Conservation (phyloP, 208 protist genomes). For the Leishmania amazonensis region DNA sequence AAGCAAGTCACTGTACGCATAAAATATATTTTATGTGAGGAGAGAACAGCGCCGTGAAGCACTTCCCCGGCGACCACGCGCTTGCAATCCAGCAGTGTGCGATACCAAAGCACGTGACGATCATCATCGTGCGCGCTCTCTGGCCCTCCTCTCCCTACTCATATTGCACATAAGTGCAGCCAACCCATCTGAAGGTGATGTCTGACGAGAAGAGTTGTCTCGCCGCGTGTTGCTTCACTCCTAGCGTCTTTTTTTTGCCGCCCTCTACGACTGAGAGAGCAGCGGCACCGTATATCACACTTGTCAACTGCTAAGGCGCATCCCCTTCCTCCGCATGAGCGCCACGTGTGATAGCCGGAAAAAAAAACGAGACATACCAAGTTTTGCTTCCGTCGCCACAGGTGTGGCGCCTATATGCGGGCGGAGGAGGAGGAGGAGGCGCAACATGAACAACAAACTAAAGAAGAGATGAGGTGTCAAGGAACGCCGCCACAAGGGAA, state of each 20-base stretch:
- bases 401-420: too few relatives aligned
- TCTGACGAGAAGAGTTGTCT: not conserved
- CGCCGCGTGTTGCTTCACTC: not conserved
- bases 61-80: not conserved
- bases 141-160: not conserved
- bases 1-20: not conserved
- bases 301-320: too few relatives aligned
- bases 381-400: too few relatives aligned
- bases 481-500: not conserved
- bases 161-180: not conserved
- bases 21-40: not conserved
- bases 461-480: not conserved
- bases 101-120: not conserved
- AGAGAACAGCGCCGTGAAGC: not conserved
- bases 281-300: too few relatives aligned
- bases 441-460: not conserved
- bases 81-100: not conserved
- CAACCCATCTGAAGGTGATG: not conserved
- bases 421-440: not conserved
- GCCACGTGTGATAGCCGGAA: too few relatives aligned
- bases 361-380: too few relatives aligned
- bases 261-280: too few relatives aligned
- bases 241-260: too few relatives aligned
- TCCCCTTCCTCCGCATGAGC: too few relatives aligned
- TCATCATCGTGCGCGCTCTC: not conserved